Base-by-base conservation (phyloP, 495 filamentous ascomycete species). In the Daldinia loculata region DNA sequence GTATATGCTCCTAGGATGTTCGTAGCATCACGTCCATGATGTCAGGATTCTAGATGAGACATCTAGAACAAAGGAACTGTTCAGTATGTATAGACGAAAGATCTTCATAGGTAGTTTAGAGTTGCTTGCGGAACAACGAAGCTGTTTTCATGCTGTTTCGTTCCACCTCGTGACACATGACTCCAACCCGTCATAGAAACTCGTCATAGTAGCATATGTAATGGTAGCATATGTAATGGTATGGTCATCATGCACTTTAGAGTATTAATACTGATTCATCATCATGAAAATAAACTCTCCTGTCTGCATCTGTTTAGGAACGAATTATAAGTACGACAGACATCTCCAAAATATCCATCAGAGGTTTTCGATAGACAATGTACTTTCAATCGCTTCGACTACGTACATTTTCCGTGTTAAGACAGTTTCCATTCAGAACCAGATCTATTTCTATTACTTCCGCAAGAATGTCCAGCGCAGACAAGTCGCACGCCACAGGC, bases 401-500 rank as follows among this genome's bases (percentile, higher is more conserved):
- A 34, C 43, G 59, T 17, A 64, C 26, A 59, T 51, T 14, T 17
- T 4, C 32, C 12, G 41, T 8, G 1, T 48, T 27, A 36, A 55
- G 45, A 45, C 43, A 55, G 45, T 7, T 27, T 4, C 9, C 27
- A 60, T 34, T 22, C 4, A 17, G n/a, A 15, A 45, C 36, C 17
- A 43, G 61, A 60, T 48, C 45, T 34, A 5, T 64, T 8, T 36
- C 67, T 29, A 60, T 15, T 14, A 24, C n/a, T 22, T 36, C 41
- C 26, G 45, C 56, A 12, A 64, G 55, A 70, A 64, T 70, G 60
- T 52, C 67, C 1, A 60, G 34, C 56, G 55, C 38, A 5, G 45
- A 56, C 27, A 64, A 80, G 51, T 69, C 66, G 15, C 66, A 69
- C 58, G 66, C 66, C n/a, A 57, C 41, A 8, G 66, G 66, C 22